Percentiles rank a stretch among this genome's conserved stretches.
phyloP scores from a whole-genome alignment of 805 yeast genomes.

The Cyberlindnera subsufficiens region DNA sequence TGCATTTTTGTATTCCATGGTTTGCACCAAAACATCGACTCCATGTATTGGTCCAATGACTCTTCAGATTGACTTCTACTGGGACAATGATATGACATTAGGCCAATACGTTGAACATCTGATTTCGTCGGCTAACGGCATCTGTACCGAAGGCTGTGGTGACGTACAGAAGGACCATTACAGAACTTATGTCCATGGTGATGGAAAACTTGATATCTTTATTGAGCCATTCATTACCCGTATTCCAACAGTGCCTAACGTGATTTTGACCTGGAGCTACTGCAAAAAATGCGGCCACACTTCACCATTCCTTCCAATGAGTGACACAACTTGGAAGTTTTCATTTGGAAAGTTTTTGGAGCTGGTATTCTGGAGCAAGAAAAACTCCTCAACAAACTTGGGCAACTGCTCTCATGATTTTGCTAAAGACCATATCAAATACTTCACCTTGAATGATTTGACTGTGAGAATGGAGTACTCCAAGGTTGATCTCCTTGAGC shows the following conservation, averaged over 20 bases:
- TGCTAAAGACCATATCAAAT: constrained; percentile 74
- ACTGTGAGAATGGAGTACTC: constrained; percentile 78
- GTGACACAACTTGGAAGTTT: constrained; percentile 81
- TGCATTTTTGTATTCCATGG: constrained; percentile 73
- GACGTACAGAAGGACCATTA: constrained; percentile 66
- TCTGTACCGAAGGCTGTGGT: constrained; percentile 82
- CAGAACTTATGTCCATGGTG: constrained; percentile 83
- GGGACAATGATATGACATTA: constrained; percentile 84
- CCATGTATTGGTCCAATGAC: constrained; percentile 91
- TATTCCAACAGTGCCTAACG: constrained; percentile 55
- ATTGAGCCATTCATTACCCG: constrained; percentile 56
- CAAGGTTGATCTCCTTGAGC: constrained; percentile 67
- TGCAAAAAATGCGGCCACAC: constrained; percentile 74
- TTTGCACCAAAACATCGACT: constrained; percentile 75
- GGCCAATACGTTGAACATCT: constrained; percentile 85
- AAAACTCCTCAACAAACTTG: constrained; percentile 46
- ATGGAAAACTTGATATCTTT: constrained; percentile 72
- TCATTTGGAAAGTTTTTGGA: constrained; percentile 94
- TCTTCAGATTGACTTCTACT: constrained; percentile 79
- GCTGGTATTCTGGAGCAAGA: constrained; percentile 69
- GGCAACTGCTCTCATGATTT: constrained; percentile 77
- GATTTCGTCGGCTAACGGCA: constrained; percentile 56
- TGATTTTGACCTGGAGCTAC: constrained; percentile 84
- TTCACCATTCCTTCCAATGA: constrained; percentile 76
- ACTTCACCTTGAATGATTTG: constrained; percentile 74